Evolutionary conservation across 2,329 filamentous ascomycete genomes (phyloP).

Genomic region (Coniochaeta ligniaria): DNA sequence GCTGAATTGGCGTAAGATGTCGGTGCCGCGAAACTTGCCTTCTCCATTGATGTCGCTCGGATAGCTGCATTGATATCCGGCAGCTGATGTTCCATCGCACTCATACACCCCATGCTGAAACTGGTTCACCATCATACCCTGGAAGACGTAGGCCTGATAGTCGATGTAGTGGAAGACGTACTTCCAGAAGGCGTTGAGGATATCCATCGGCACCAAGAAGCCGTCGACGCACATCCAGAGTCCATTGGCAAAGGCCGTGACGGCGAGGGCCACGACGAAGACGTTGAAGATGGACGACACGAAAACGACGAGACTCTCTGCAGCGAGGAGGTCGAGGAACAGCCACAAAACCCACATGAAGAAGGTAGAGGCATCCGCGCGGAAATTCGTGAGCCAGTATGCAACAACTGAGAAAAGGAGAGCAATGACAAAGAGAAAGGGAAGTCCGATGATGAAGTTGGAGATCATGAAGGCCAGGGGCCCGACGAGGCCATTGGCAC

Average conservation of each 20-base stretch:
- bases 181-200: constrained; percentile 76
- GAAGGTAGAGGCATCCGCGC: constrained; percentile 57
- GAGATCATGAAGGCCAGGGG: constrained; percentile 64
- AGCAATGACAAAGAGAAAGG: constrained; percentile 73
- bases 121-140: constrained; percentile 92
- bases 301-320: constrained; percentile 75
- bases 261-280: constrained; percentile 72
- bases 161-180: constrained; percentile 88
- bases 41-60: background rate
- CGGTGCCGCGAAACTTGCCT: background rate
- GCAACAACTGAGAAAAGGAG: constrained; percentile 67
- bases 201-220: constrained; percentile 67
- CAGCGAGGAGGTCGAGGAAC: constrained; percentile 75
- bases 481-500: constrained; percentile 74
- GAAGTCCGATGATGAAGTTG: constrained; percentile 77
- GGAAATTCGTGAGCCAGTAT: constrained; percentile 78
- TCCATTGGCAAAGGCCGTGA: constrained; percentile 79
- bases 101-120: constrained; percentile 59
- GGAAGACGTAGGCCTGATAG: constrained; percentile 80
- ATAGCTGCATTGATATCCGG: background rate
- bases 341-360: constrained; percentile 78
- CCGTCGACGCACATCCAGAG: constrained; percentile 85
- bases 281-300: constrained; percentile 66
- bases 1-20: background rate
- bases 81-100: constrained; percentile 32